Evolutionary conservation across 768 basidiomycete species (phyloP).

Genomic region (Mycena capillaripes): DNA sequence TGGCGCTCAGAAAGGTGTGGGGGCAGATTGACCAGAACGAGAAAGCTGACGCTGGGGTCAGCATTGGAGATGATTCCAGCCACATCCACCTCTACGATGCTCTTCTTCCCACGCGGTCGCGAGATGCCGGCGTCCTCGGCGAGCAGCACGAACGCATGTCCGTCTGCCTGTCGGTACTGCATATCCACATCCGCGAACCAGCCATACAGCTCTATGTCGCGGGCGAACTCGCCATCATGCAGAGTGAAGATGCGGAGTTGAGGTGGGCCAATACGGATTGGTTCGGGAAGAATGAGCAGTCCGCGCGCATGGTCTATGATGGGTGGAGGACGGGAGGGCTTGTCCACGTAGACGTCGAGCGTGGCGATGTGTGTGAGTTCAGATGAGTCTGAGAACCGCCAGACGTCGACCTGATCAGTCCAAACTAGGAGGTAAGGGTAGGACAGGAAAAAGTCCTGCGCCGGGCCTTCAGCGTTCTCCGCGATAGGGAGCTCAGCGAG

Average conservation of each 20-base stretch:
- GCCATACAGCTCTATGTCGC: constrained; percentile 24
- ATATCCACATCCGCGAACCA: constrained; percentile 20
- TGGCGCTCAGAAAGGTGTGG: too few species aligned
- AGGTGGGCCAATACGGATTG: constrained; percentile 21
- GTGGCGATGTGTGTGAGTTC: constrained; percentile 17
- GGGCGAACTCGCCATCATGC: constrained; percentile 7
- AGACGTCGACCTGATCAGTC: constrained; percentile 30
- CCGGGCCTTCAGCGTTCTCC: constrained; percentile 19
- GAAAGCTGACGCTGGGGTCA: not conserved
- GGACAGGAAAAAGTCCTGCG: constrained; percentile 22
- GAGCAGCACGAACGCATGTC: constrained; percentile 22
- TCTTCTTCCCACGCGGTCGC: constrained; percentile 21
- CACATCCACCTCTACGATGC: constrained; percentile 26
- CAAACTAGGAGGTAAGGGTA: constrained; percentile 28
- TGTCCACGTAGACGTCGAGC: constrained; percentile 22
- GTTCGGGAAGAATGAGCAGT: constrained; percentile 27
- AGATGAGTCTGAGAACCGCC: constrained; percentile 21
- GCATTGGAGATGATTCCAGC: not conserved
- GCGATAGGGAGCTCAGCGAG: constrained; percentile 24
- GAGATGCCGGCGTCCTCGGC: constrained; percentile 7
- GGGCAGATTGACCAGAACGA: too few species aligned
- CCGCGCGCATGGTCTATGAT: constrained; percentile 23
- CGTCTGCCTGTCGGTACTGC: constrained; percentile 26
- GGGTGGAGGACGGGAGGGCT: constrained; percentile 15
- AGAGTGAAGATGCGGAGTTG: constrained; percentile 25